Base-by-base conservation (phyloP, 1,284 basidiomycete genomes). In the Microbotryum saponariae region DNA sequence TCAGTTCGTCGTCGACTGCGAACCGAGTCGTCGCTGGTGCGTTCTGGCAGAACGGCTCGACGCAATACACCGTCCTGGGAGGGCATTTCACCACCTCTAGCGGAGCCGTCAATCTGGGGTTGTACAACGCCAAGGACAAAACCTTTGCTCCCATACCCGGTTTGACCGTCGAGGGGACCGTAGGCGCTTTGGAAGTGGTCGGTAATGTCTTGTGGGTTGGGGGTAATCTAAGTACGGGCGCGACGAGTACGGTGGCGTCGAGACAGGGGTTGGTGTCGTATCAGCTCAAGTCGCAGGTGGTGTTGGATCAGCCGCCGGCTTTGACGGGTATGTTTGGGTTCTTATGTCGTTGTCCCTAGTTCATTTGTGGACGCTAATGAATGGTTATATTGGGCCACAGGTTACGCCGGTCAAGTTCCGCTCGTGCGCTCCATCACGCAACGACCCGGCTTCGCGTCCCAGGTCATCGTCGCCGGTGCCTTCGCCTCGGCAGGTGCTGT, bases 1-100 rank as follows among this genome's bases (percentile, higher is more conserved):
- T 51, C 21, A 7, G 31, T 8, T 33, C 51, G n/a, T 75, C 83
- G 2, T 79, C 83, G 1, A 77, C 82, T 0, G 85, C 88, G 1
- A 89, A 91, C 1, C 85, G 91, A 37, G 84, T 97, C 60, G 80
- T 96, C 49, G 82, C 89, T 0, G 93, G 90, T 44, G 82, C 83
- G 2, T 97, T 93, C 78, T 97, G 89, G 89, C 86, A 83, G 20
- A 96, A 96, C 72, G 80, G 79, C 47, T 83, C 85, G 1, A 82
- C 83, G 6, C 80, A 80, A 18, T 29, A 90, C 51, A 84, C 83
- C 46, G 83, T 97, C 66, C 79, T 97, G 55, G 93, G 91, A 46
- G 93, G 93, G 54, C 92, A 94, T 76, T 97, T 96, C 74, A 83
- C 85, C 4, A 77, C 20, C 9, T 77, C 80, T 2, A 71, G 76